These are phyloP conservation scores for Tetrahymena borealis DNA, from an alignment of 73 alveolate genomes.

Conservation along the genomic window DNA sequence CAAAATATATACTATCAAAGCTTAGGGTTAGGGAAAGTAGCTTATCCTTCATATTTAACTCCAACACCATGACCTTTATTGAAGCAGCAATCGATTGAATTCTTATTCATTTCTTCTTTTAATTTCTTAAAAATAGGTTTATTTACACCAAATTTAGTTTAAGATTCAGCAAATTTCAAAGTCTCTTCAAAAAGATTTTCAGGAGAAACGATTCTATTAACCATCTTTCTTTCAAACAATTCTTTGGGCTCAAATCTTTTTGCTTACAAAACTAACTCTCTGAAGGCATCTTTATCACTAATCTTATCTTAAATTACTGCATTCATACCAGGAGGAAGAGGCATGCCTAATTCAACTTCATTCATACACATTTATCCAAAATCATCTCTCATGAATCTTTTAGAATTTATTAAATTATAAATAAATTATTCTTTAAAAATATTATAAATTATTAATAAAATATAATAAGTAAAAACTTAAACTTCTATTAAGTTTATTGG, in stretches of 20 bases:
- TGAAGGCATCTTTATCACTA: slow-evolving; percentile 4
- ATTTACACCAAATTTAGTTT: not conserved
- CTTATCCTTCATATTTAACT: not conserved
- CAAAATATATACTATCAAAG: not conserved
- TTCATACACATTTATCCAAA: slow-evolving; percentile 8
- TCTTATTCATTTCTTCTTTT: not conserved
- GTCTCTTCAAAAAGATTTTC: not conserved
- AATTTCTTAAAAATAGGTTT: not conserved
- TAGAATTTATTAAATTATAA: not conserved
- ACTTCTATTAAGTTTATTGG: no score
- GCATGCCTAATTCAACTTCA: slow-evolving; percentile 1
- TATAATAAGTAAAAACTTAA: no score
- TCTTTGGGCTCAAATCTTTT: slow-evolving; percentile 17
- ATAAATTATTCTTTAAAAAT: not conserved
- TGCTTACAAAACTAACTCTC: slow-evolving; percentile 31
- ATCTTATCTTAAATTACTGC: slow-evolving; percentile 27
- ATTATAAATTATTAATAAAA: no score
- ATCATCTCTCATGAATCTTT: not conserved
- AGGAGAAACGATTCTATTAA: not conserved
- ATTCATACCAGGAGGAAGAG: slow-evolving; percentile 48
- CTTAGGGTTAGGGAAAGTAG: not conserved
- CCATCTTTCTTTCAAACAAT: not conserved
- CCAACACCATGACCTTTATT: not conserved
- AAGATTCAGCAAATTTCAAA: not conserved
- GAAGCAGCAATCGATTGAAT: not conserved